Evolutionary conservation across 176 grass and related monocot genomes (phyloP).

Genomic region (Oryza glumipatula): DNA sequence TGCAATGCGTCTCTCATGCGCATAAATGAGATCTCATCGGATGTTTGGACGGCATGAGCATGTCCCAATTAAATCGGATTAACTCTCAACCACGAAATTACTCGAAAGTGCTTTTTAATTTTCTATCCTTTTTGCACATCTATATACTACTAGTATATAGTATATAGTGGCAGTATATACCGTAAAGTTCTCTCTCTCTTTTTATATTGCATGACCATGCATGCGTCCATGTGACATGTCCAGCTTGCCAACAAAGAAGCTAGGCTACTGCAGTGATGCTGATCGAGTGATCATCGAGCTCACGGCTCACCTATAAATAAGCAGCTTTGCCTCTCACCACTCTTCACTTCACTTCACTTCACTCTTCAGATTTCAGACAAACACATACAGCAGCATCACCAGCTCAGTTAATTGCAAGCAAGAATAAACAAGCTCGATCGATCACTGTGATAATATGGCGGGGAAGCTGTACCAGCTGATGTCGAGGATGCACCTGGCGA

Average conservation of each 20-base stretch:
- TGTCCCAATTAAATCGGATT: too few relatives aligned
- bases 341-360: background rate
- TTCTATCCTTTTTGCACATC: too few relatives aligned
- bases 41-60: too few relatives aligned
- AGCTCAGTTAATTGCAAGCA: background rate
- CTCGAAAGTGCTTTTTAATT: too few relatives aligned
- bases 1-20: too few relatives aligned
- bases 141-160: too few relatives aligned
- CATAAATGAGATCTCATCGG: too few relatives aligned
- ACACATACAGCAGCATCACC: background rate
- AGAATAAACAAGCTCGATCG: background rate
- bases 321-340: background rate
- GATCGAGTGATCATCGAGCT: background rate
- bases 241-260: background rate
- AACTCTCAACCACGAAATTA: too few relatives aligned
- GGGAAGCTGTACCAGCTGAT: conserved; percentile 57
- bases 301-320: conserved; percentile 23
- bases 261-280: background rate
- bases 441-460: background rate
- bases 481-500: conserved; percentile 44
- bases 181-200: background rate
- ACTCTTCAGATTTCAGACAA: background rate
- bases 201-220: background rate
- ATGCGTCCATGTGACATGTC: conserved; percentile 36
- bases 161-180: too few relatives aligned